Percentiles rank a stretch among this genome's conserved stretches.
Evolutionary conservation across 768 basidiomycete genomes (phyloP).

Genomic region (Xanthoconium stramineum): DNA sequence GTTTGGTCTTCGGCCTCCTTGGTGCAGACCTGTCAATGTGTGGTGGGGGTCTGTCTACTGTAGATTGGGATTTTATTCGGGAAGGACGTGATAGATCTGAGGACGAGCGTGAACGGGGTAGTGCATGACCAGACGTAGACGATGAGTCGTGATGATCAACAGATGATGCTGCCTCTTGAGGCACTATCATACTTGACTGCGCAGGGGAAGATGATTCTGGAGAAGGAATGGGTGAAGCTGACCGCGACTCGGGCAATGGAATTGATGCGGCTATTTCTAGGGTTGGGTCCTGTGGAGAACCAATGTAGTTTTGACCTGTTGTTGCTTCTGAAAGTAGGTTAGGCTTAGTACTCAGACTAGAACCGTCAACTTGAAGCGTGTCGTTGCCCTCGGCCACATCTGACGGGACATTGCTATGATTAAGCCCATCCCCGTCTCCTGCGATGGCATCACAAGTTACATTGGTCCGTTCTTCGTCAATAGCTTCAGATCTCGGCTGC

Average conservation of each 20-base stretch:
- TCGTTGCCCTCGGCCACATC: background rate
- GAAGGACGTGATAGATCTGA: background rate
- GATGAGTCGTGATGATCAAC: background rate
- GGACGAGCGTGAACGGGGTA: conserved; percentile 6
- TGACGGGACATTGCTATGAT: background rate
- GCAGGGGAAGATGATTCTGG: background rate
- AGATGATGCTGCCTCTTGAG: background rate
- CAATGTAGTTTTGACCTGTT: background rate
- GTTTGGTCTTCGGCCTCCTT: conserved; percentile 14
- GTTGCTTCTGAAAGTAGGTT: background rate
- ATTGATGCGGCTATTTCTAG: conserved; percentile 16
- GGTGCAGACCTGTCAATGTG: background rate
- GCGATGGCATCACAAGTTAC: background rate
- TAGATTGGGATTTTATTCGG: background rate
- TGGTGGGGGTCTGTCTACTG: background rate
- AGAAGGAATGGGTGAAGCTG: conserved; percentile 9
- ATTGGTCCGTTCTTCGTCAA: background rate
- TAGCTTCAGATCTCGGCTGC: background rate
- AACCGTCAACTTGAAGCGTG: background rate
- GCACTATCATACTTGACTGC: background rate
- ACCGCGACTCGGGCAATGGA: conserved; percentile 20
- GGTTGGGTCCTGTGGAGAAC: background rate
- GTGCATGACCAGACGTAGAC: background rate
- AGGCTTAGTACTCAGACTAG: background rate
- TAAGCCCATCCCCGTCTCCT: background rate